A percentile compares a stretch with the other conserved stretches of the same genome.
phyloP scores from a whole-genome alignment of 78 protist species.

The Anaeramoeba ignava region DNA sequence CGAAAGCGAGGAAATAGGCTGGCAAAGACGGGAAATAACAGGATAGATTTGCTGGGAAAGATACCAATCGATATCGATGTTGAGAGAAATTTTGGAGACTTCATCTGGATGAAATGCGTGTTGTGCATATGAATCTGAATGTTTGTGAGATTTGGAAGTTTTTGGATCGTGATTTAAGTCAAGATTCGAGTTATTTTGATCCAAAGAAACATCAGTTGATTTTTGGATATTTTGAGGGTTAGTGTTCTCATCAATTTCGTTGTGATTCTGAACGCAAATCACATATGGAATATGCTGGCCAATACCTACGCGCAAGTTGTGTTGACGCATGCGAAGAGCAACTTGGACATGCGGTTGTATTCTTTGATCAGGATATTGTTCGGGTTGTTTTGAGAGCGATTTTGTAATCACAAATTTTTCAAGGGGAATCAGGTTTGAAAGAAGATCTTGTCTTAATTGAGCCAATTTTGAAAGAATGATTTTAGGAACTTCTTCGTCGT shows the following conservation, averaged over 20 bases:
- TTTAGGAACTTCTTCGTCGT: not conserved
- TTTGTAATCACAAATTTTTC: not conserved
- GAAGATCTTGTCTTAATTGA: not conserved
- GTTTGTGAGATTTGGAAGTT: no score
- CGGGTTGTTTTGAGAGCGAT: not conserved
- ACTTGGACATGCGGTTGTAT: not conserved
- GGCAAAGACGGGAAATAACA: not conserved
- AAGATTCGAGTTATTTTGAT: no score
- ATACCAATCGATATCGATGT: conserved; percentile 1
- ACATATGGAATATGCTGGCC: not conserved
- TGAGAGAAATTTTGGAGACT: not conserved
- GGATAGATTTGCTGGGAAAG: not conserved
- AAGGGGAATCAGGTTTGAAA: not conserved
- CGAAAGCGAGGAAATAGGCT: not conserved
- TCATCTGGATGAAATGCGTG: not conserved
- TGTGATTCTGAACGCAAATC: not conserved
- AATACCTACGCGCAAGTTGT: not conserved
- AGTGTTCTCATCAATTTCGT: no score
- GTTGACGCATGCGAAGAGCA: not conserved
- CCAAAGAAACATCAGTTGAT: no score
- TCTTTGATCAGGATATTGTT: not conserved
- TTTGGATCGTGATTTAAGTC: no score
- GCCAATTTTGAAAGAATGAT: not conserved
- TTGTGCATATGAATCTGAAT: not conserved
- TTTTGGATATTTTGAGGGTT: no score